phyloP scores from a whole-genome alignment of 345 rosid genomes.

The Arabidopsis thaliana region DNA sequence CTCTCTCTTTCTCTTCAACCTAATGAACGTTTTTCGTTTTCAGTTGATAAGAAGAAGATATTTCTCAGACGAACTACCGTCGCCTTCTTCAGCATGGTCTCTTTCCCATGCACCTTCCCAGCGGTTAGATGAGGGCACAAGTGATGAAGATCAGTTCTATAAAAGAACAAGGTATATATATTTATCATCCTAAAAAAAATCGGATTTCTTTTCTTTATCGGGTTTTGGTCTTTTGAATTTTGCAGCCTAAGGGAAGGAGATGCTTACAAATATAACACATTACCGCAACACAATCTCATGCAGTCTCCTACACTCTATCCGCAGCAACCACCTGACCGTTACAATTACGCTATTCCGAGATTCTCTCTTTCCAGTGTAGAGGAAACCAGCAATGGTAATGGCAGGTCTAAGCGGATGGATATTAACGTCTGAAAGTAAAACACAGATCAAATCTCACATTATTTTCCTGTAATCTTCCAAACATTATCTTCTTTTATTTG shows the following conservation, averaged over 20 bases:
- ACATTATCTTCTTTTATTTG: too few relatives aligned
- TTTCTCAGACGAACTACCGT: conserved; percentile 71
- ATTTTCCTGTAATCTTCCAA: background rate
- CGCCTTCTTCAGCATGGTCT: conserved; percentile 67
- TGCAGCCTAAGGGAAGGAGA: conserved; percentile 60
- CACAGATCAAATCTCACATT: background rate
- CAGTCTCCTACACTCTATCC: conserved; percentile 87
- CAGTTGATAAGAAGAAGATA: conserved; percentile 93
- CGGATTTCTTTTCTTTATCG: background rate
- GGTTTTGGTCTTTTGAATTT: background rate
- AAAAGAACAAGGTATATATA: conserved; percentile 35
- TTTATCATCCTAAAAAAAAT: background rate
- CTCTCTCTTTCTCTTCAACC: conserved; percentile 3
- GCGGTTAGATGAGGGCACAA: conserved; percentile 61
- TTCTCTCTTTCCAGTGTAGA: background rate
- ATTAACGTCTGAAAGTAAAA: conserved; percentile 59
- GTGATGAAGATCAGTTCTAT: conserved; percentile 68
- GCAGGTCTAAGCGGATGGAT: conserved; percentile 68
- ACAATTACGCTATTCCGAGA: conserved; percentile 45
- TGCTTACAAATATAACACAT: conserved; percentile 64
- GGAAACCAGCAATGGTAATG: conserved; percentile 43
- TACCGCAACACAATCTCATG: conserved; percentile 51
- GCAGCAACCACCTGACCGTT: conserved; percentile 35
- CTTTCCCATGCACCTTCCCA: conserved; percentile 56
- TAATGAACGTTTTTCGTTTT: background rate